phyloP scores from a whole-genome alignment of 805 yeast species.

The Candida peoriensis region DNA sequence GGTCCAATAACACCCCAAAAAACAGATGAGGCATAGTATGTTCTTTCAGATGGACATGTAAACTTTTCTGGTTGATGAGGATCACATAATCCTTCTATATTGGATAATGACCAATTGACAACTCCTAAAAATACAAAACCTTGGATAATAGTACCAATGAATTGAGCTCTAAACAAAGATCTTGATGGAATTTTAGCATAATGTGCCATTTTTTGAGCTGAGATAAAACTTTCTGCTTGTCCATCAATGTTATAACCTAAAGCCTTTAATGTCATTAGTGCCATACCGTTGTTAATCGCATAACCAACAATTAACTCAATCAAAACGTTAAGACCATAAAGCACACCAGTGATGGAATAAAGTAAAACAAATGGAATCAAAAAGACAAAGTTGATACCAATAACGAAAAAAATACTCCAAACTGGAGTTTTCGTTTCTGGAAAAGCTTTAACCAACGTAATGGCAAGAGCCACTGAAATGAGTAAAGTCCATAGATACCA shows the following conservation, averaged over 20 bases:
- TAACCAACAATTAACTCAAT: conserved; percentile 55
- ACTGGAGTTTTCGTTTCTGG: conserved; percentile 48
- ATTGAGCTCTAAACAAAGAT: conserved; percentile 46
- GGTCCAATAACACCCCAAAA: conserved; percentile 57
- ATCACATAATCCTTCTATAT: conserved; percentile 30
- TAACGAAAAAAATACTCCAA: conserved; percentile 52
- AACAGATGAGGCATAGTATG: conserved; percentile 37
- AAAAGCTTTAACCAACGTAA: conserved; percentile 38
- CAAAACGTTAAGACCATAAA: conserved; percentile 45
- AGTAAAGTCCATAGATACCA: conserved; percentile 35
- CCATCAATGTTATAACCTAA: conserved; percentile 56
- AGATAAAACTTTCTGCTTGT: conserved; percentile 58
- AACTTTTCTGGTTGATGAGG: conserved; percentile 34
- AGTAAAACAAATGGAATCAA: conserved; percentile 46
- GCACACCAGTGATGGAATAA: conserved; percentile 42
- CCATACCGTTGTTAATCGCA: conserved; percentile 49
- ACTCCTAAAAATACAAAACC: conserved; percentile 27
- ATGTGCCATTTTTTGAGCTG: conserved; percentile 39
- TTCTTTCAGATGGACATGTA: conserved; percentile 33
- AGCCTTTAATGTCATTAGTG: conserved; percentile 46
- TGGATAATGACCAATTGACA: conserved; percentile 30
- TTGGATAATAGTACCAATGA: conserved; percentile 29
- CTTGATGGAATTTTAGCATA: conserved; percentile 56
- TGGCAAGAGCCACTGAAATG: conserved; percentile 38
- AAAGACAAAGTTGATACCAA: conserved; percentile 45